Evolutionary conservation across 2,329 filamentous ascomycete species (phyloP).

Genomic region (Neocucurbitaria cava): DNA sequence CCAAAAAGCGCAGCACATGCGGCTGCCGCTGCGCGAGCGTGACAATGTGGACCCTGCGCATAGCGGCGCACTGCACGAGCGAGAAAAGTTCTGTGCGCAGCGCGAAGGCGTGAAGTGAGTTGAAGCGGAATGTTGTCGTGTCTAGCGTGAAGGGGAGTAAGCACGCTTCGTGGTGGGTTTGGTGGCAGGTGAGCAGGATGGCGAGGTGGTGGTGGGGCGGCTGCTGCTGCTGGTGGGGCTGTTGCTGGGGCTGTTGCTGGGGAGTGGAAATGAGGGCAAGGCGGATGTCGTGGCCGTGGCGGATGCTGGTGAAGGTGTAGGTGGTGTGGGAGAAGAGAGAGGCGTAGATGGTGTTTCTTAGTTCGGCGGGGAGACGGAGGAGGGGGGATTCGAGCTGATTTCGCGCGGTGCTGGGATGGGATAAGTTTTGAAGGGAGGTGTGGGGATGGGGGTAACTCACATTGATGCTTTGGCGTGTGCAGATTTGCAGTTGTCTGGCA

Average conservation of each 20-base stretch:
- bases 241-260: too few relatives aligned
- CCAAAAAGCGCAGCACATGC: background rate
- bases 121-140: background rate
- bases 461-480: background rate
- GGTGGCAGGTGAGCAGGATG: background rate
- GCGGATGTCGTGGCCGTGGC: background rate
- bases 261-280: background rate
- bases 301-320: background rate
- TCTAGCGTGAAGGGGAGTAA: background rate
- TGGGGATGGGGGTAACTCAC: background rate
- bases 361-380: slow-evolving; percentile 7
- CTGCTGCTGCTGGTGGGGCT: too few relatives aligned
- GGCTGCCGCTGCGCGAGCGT: too few relatives aligned
- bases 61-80: background rate
- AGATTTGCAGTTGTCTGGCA: background rate
- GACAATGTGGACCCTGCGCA: background rate
- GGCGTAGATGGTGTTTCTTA: slow-evolving; percentile 8
- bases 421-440: background rate
- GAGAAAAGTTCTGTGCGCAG: background rate
- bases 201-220: background rate
- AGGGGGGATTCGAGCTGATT: slow-evolving; percentile 5
- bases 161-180: background rate
- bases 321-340: background rate
- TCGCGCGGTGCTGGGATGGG: background rate
- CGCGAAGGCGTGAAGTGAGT: background rate